Evolutionary conservation across 768 basidiomycete species (phyloP), one percentile per base, ranked within the genome.

Genomic region (Termitomyces sp.): DNA sequence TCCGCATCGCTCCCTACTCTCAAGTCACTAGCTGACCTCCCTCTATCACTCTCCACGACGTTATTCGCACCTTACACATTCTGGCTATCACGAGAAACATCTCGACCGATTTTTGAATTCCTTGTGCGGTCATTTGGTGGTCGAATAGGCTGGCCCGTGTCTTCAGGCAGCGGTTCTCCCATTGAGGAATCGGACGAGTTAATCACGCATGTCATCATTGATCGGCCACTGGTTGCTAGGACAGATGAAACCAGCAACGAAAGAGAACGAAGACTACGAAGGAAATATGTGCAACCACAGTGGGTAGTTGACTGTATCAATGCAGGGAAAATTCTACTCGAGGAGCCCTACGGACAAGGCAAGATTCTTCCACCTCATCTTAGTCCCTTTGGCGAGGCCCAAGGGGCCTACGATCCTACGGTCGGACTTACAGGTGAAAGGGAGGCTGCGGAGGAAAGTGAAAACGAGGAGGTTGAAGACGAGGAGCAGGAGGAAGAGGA

Each of bases 221-320:
- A 99, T 69, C 82, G 97, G 43, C 96, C 97, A 1, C 60, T 83
- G 34, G 72, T 80, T 11, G 75, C 75, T 59, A 75, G 71, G 60
- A 50, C 66, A 25, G 71, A 78, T 53, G 86, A 84, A 65, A 78
- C 80, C 0, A 62, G 75, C 16, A 83, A 82, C 52, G 83, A 88
- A 62, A 80, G 82, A 63, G 83, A 86, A 63, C 77, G 81, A 42
- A 78, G 85, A 37, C 73, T 79, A 43, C 83, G 83, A 69, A 82
- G 94, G 65, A 93, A 91, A 67, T 92, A 90, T 70, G 82, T 98
- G 17, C 97, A 98, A 71, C 97, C 97, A 11, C 96, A 98, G 71
- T 98, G 97, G 97, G 82, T 97, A 32, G 92, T 93, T 35, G 97
- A 99, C 69, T 97, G 91, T 70, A 86, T 97, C 68, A 99, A 99